Evolutionary conservation across 2,329 filamentous ascomycete species (phyloP), one percentile per base, ranked within the genome.

Genomic region (Pseudogymnoascus sp.): DNA sequence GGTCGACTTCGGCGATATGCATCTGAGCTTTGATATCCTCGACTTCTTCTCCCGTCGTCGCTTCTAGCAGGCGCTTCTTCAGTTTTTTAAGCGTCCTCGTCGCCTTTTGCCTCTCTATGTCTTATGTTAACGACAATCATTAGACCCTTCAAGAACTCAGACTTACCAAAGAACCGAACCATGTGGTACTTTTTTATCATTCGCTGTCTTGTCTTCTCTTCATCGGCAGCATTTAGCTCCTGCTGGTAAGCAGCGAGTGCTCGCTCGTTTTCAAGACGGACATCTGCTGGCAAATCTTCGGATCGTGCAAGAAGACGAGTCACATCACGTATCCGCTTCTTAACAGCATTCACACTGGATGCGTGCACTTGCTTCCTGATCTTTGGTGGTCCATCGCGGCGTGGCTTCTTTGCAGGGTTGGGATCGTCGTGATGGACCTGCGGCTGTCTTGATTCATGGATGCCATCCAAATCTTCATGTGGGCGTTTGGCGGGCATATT

Each of bases 161-260:
- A 69, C 81, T 52, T 78, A 89, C 89, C 90, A 74, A 93, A 93
- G 72, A 94, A 94, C 29, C 90, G 80, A 59, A 93, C 84, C 83
- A 90, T 92, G 72, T 93, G 89, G 69, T 92, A 94, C 73, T 87
- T 88, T 59, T 79, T 79, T 65, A 92, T 91, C 83, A 92, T 90
- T 63, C 84, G 80, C 68, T 80, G 81, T 67, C 84, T 81, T 70
- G 80, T 80, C 75, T 85, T 86, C 68, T 85, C 84, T 63, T 80
- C 79, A 63, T 82, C 77, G 58, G 82, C 79, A 65, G 82, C 79
- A 4, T 75, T 78, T 63, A 92, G 78, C 69, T 89, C 87, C 65
- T 83, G 78, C 73, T 84, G 80, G 69, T 86, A 87, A 4, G 86
- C 81, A 55, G 81, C 81, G 65, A 93, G 76, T 70, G 91, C 89